These are phyloP conservation scores for Wickerhamomyces kurtzmanii DNA, from an alignment of 805 yeast genomes.

Conservation along the genomic window DNA sequence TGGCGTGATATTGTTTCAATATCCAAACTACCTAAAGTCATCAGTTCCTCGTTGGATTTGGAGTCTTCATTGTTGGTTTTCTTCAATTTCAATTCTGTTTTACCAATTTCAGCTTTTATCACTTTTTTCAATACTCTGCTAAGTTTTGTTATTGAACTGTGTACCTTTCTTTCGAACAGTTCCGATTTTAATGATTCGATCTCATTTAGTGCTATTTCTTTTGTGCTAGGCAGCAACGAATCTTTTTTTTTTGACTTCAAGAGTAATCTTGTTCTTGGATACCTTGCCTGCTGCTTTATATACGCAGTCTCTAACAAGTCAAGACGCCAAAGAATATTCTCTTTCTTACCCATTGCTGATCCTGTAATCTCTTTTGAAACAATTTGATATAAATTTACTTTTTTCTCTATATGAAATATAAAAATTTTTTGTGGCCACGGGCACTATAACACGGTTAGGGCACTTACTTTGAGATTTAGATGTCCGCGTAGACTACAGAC, in stretches of 20 bases:
- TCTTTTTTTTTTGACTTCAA: slow-evolving; percentile 32
- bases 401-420: too few relatives aligned
- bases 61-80: slow-evolving; percentile 1
- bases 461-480: too few relatives aligned
- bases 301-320: slow-evolving; percentile 47
- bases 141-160: slow-evolving; percentile 32
- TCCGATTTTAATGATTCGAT: slow-evolving; percentile 35
- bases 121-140: slow-evolving; percentile 25
- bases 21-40: slow-evolving; percentile 14
- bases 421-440: too few relatives aligned
- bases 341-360: slow-evolving; percentile 17
- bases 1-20: slow-evolving; percentile 14
- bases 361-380: too few relatives aligned
- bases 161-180: slow-evolving; percentile 37
- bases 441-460: too few relatives aligned
- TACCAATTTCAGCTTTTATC: slow-evolving; percentile 8
- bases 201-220: slow-evolving; percentile 32
- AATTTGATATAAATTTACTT: too few relatives aligned
- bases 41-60: slow-evolving; percentile 8
- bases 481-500: too few relatives aligned
- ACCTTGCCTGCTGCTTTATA: slow-evolving; percentile 32
- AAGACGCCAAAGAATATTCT: slow-evolving; percentile 38
- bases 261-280: slow-evolving; percentile 28
- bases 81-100: slow-evolving; percentile 6
- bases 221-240: slow-evolving; percentile 27